Conservation (phyloP, 1,284 basidiomycete genomes). For the Cryptococcus jaspeensis region DNA sequence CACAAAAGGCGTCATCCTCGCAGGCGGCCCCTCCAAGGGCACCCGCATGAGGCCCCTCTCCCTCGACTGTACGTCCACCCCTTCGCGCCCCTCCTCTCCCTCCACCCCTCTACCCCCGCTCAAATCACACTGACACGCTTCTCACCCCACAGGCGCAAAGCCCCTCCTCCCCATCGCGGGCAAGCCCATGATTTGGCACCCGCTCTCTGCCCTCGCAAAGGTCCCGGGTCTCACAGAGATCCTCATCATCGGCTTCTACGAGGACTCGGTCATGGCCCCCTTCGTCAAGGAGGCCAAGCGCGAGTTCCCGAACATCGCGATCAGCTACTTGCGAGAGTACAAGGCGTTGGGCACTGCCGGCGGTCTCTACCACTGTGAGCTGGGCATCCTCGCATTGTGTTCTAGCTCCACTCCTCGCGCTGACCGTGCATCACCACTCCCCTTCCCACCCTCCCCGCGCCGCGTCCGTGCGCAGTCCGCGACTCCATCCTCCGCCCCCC, state of each 20-base stretch:
- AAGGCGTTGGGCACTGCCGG: conserved; percentile 56
- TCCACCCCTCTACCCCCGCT: not conserved
- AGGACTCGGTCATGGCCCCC: conserved; percentile 53
- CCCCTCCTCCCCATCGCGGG: conserved; percentile 55
- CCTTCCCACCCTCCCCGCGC: not conserved
- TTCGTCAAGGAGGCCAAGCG: conserved; percentile 55
- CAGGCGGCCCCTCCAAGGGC: conserved; percentile 51
- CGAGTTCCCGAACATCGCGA: conserved; percentile 55
- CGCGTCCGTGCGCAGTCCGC: conserved; percentile 43
- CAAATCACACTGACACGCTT: not conserved
- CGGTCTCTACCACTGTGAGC: conserved; percentile 51
- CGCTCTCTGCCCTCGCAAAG: conserved; percentile 53
- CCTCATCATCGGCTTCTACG: conserved; percentile 57
- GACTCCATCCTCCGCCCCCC: conserved; percentile 54
- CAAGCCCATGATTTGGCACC: conserved; percentile 57
- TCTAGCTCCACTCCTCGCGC: not conserved
- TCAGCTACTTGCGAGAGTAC: conserved; percentile 57
- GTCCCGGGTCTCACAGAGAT: conserved; percentile 54
- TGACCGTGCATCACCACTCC: not conserved
- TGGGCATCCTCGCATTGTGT: not conserved
- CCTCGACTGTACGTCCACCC: conserved; percentile 52
- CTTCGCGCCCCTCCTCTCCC: not conserved
- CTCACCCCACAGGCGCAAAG: conserved; percentile 46
- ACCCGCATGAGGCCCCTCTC: conserved; percentile 56
- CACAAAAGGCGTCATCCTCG: conserved; percentile 50